Percentiles rank a stretch among this genome's conserved stretches.
Evolutionary conservation across 495 filamentous ascomycete genomes (phyloP).

Genomic region (Xylaria acuta): DNA sequence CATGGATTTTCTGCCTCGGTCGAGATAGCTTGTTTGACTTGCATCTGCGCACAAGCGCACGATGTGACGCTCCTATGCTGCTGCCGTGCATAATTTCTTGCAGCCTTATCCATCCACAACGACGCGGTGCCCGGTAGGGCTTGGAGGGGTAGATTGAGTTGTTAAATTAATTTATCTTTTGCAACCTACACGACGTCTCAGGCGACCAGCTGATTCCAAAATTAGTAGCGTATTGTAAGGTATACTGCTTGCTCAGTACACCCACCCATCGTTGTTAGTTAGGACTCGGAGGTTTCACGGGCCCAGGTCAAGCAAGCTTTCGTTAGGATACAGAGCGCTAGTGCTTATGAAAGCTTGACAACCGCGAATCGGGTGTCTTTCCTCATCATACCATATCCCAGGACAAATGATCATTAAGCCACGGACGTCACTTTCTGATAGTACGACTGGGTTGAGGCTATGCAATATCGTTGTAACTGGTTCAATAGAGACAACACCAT

Average conservation of each 20-base stretch:
- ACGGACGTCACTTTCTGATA: not conserved
- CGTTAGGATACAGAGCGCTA: constrained; percentile 1
- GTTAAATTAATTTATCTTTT: constrained; percentile 21
- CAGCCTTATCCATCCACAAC: constrained; percentile 22
- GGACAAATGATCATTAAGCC: constrained; percentile 4
- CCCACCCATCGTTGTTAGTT: not conserved
- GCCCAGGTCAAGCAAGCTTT: constrained; percentile 16
- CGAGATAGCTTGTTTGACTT: constrained; percentile 13
- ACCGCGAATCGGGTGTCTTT: constrained; percentile 22
- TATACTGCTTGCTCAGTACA: constrained; percentile 10
- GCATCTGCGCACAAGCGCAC: constrained; percentile 15
- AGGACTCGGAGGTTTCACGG: constrained; percentile 18
- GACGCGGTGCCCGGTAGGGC: constrained; percentile 19
- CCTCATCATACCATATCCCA: constrained; percentile 10
- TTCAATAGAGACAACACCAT: constrained; percentile 2
- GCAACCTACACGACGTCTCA: constrained; percentile 15
- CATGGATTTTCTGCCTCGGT: not conserved
- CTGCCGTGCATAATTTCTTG: constrained; percentile 26
- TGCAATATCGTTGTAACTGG: constrained; percentile 2
- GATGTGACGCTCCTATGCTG: constrained; percentile 21
- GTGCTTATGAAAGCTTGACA: constrained; percentile 17
- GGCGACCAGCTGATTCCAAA: constrained; percentile 20
- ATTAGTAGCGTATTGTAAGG: not conserved
- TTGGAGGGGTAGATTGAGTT: constrained; percentile 8
- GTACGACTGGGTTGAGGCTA: constrained; percentile 3